Evolutionary conservation across 2,329 filamentous ascomycete species (phyloP).

Genomic region (Dactylellina cionopaga): DNA sequence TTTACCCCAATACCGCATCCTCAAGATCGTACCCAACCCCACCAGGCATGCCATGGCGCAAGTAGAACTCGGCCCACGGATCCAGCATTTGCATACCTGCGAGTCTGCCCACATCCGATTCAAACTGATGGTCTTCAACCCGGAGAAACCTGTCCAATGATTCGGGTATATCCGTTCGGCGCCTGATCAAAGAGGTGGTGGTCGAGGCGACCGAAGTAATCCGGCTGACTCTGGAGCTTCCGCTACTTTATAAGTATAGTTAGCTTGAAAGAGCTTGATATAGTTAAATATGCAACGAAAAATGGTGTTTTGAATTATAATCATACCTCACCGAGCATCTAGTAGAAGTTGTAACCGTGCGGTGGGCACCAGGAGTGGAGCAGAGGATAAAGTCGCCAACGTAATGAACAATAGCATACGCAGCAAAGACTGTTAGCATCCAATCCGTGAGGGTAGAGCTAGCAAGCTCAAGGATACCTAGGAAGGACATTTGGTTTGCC

Average conservation of each 20-base stretch:
- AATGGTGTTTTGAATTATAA: background rate
- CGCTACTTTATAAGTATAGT: background rate
- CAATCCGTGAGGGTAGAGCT: slow-evolving; percentile 24
- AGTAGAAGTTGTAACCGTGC: background rate
- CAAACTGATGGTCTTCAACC: slow-evolving; percentile 1
- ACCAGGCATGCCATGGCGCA: background rate
- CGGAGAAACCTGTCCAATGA: background rate
- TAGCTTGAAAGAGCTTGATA: background rate
- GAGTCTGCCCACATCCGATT: slow-evolving; percentile 14
- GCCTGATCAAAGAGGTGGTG: background rate
- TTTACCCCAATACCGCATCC: background rate
- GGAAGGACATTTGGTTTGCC: background rate
- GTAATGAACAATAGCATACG: background rate
- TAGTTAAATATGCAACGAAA: too few species aligned
- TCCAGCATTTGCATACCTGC: background rate
- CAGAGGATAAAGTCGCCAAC: background rate
- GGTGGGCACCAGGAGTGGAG: background rate
- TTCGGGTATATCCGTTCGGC: slow-evolving; percentile 1
- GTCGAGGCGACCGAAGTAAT: slow-evolving; percentile 1
- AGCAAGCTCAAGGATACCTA: slow-evolving; percentile 2
- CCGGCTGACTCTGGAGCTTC: background rate
- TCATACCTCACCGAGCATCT: background rate
- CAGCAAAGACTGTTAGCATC: background rate
- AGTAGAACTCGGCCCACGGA: background rate
- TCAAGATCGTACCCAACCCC: background rate